Base-by-base conservation (phyloP, 352 stramenopile genomes). In the Globisporangium mamillatum region DNA sequence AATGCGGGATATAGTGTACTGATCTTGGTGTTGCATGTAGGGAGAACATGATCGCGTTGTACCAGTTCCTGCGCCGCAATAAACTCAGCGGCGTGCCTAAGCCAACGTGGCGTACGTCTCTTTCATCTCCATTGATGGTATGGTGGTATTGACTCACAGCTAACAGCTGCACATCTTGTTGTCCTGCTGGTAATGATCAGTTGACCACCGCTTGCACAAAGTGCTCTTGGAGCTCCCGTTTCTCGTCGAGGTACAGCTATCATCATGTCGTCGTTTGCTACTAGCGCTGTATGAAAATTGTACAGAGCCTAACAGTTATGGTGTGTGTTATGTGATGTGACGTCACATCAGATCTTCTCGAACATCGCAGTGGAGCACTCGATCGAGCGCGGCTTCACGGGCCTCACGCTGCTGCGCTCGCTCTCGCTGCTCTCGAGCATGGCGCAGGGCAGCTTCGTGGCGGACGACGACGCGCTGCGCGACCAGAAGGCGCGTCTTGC, bases 41-140 rank as follows among this genome's bases (percentile, higher is more conserved):
- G 16, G 86, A 94, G 66, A 92, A 94, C 66, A 90, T 95, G 77
- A 81, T 95, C 63, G 86, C 88, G 25, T 36, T 94, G 62, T 94
- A 95, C 67, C 84, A 91, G 67, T 93, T 81, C 62, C 66, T 94
- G 20, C 84, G 84, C 29, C 87, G 85, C 16, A 78, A 82, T 68
- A 92, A 93, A 61, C 70, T 92, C 20, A 75, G 75, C 0, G 81
- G 83, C 25, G 80, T 95, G 2, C 75, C 82, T 25, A 88, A 88
- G 68, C 88, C 86, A 9, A 72, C 70, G 34, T 93, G 85, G 84
- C 50, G 82, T 90, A 73, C 66, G 77, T 77, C 22, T n/a, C 46
- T n/a, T 7, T 12, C 36, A 4, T 46, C 8, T 14, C 38, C 38
- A n/a, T 38, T 38, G 41, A 18, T 18, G 41, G 5, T n/a, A n/a